phyloP scores from a whole-genome alignment of 768 basidiomycete genomes.

The Russula virescens region DNA sequence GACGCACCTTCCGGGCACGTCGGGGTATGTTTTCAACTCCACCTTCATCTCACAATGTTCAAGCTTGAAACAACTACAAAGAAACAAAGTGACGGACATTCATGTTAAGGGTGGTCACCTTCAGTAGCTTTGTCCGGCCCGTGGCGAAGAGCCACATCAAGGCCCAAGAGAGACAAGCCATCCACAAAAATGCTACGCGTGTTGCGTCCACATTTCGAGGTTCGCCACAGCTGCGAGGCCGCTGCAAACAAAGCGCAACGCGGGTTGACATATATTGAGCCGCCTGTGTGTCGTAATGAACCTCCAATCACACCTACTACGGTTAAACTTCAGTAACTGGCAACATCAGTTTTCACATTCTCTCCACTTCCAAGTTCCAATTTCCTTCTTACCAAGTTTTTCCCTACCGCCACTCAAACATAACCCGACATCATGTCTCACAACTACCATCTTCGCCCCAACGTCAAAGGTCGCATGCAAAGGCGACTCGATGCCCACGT shows the following conservation, averaged over 20 bases:
- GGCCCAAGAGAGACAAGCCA: not conserved
- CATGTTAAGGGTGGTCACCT: not conserved
- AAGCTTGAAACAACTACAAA: no score
- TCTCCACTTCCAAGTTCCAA: no score
- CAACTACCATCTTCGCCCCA: slow-evolving; percentile 8
- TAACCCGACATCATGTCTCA: slow-evolving; percentile 6
- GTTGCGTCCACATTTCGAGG: not conserved
- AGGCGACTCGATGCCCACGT: slow-evolving; percentile 2
- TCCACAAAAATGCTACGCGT: not conserved
- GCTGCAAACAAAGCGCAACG: not conserved
- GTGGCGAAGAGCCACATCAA: not conserved
- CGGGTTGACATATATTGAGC: not conserved
- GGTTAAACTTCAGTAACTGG: not conserved
- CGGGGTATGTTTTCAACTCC: no score
- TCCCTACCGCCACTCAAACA: not conserved
- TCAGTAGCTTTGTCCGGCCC: not conserved
- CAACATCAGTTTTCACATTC: no score
- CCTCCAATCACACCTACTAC: not conserved
- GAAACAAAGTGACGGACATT: not conserved
- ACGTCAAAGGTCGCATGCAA: not conserved
- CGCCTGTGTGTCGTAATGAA: not conserved
- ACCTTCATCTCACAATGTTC: no score
- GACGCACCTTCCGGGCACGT: no score
- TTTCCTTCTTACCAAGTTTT: no score
- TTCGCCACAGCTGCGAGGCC: not conserved